A percentile compares a stretch with the other conserved stretches of the same genome.
These are phyloP conservation scores for Parastagonospora avenae DNA, from an alignment of 2,329 filamentous ascomycete genomes.

Conservation along the genomic window DNA sequence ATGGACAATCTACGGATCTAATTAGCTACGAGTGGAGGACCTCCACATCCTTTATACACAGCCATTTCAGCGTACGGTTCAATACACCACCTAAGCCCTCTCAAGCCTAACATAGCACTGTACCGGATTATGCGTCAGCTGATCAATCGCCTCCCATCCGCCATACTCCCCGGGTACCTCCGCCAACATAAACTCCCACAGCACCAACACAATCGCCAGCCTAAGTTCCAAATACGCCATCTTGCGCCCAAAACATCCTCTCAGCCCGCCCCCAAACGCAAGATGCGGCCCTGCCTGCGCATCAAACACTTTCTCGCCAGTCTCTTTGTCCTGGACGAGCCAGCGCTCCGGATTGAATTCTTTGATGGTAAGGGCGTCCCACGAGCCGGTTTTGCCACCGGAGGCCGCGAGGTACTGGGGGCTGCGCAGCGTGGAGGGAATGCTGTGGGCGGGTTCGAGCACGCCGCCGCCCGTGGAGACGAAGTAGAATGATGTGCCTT, in stretches of 20 bases:
- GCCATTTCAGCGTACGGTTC: background rate
- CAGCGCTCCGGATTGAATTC: constrained; percentile 50
- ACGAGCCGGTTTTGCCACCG: constrained; percentile 25
- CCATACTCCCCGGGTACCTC: constrained; percentile 22
- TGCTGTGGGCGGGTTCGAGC: constrained; percentile 6
- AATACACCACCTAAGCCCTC: background rate
- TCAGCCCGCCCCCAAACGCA: constrained; percentile 29
- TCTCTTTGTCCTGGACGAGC: constrained; percentile 34
- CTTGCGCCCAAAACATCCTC: constrained; percentile 32
- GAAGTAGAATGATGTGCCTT: constrained; percentile 44
- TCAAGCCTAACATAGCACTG: constrained; percentile 28
- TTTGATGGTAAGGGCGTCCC: constrained; percentile 32
- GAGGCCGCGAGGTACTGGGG: constrained; percentile 31
- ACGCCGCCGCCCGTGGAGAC: constrained; percentile 24
- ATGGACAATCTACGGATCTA: no score
- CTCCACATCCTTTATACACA: background rate
- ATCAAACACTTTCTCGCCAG: constrained; percentile 19
- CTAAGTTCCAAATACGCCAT: constrained; percentile 35
- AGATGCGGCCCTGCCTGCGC: constrained; percentile 25
- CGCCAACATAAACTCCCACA: constrained; percentile 38
- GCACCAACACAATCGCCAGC: constrained; percentile 29
- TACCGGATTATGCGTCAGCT: constrained; percentile 33
- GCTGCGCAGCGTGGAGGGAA: constrained; percentile 39
- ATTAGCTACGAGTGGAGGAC: background rate
- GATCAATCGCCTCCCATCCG: constrained; percentile 26